Conservation (phyloP, 2,329 filamentous ascomycete genomes). For the Trematosphaeria pertusa region DNA sequence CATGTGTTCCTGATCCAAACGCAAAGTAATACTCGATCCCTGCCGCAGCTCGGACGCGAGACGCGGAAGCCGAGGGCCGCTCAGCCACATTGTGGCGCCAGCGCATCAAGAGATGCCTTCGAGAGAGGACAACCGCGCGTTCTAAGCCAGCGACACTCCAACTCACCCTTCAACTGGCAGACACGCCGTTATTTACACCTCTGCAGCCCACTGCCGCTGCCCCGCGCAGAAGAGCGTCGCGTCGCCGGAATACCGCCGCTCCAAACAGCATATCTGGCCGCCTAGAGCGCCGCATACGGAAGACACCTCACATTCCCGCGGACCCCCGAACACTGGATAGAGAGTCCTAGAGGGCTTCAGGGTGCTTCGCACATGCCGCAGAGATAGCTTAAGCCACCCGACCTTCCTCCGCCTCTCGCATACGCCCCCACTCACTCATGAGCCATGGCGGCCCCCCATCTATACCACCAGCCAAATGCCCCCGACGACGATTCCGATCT, state of each 20-base stretch:
- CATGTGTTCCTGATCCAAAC: slow-evolving; percentile 33
- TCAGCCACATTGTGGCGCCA: slow-evolving; percentile 13
- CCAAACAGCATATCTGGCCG: slow-evolving; percentile 22
- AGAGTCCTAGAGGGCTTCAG: background rate
- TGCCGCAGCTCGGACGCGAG: background rate
- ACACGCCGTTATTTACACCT: no score
- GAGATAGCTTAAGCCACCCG: slow-evolving; percentile 9
- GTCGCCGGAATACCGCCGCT: no score
- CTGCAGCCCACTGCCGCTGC: no score
- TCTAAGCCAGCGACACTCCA: no score
- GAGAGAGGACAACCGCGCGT: no score
- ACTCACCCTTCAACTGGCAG: no score
- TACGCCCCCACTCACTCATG: slow-evolving; percentile 43
- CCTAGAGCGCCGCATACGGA: slow-evolving; percentile 16
- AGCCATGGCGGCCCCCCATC: slow-evolving; percentile 56
- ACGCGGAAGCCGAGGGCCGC: background rate
- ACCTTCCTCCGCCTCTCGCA: slow-evolving; percentile 13
- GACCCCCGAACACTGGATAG: slow-evolving; percentile 27
- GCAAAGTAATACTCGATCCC: background rate
- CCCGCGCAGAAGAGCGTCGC: no score
- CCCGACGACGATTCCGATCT: slow-evolving; percentile 76
- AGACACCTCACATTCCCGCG: slow-evolving; percentile 19
- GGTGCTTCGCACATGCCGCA: slow-evolving; percentile 16
- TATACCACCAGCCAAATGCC: slow-evolving; percentile 62
- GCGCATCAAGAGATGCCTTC: no score